phyloP scores from a whole-genome alignment of 495 filamentous ascomycete species.

The Aspergillus hancockii region DNA sequence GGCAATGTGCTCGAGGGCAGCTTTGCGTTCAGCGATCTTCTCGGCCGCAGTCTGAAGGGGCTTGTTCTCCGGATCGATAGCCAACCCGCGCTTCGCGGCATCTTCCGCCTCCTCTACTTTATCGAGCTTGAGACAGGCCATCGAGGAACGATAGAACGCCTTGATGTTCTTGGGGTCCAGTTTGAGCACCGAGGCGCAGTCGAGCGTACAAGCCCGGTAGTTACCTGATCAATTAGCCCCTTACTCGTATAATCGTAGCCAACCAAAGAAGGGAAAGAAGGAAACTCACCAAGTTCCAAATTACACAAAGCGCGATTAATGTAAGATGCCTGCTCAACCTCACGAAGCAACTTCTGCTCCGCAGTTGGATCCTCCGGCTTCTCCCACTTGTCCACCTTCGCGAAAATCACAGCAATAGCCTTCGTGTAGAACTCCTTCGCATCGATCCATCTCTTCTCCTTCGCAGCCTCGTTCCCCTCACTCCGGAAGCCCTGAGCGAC shows the following conservation, averaged over 20 bases:
- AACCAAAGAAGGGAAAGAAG: neutral
- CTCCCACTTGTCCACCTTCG: slow-evolving; percentile 56
- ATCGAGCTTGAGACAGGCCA: slow-evolving; percentile 72
- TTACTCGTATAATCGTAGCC: neutral
- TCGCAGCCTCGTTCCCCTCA: slow-evolving; percentile 86
- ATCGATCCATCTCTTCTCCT: slow-evolving; percentile 71
- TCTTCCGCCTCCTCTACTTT: slow-evolving; percentile 76
- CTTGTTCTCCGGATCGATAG: slow-evolving; percentile 62
- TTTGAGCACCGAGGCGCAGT: slow-evolving; percentile 77
- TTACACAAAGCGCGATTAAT: slow-evolving; percentile 88
- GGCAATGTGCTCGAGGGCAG: slow-evolving; percentile 34
- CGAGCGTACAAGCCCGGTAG: slow-evolving; percentile 77
- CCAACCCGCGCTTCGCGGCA: slow-evolving; percentile 67
- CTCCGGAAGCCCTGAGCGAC: slow-evolving; percentile 77
- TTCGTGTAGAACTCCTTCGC: slow-evolving; percentile 92
- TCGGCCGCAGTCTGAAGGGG: slow-evolving; percentile 53
- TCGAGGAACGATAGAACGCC: slow-evolving; percentile 80
- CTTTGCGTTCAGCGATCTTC: slow-evolving; percentile 56
- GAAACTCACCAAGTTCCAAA: slow-evolving; percentile 63
- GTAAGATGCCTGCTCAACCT: slow-evolving; percentile 72
- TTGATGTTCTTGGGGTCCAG: slow-evolving; percentile 81
- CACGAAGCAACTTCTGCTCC: slow-evolving; percentile 58
- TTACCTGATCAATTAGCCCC: slow-evolving; percentile 54
- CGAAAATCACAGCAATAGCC: slow-evolving; percentile 65
- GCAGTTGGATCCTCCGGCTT: slow-evolving; percentile 46